These are phyloP conservation scores for Plasmodium knowlesi DNA, from an alignment of 169 alveolate genomes.

Conservation along the genomic window DNA sequence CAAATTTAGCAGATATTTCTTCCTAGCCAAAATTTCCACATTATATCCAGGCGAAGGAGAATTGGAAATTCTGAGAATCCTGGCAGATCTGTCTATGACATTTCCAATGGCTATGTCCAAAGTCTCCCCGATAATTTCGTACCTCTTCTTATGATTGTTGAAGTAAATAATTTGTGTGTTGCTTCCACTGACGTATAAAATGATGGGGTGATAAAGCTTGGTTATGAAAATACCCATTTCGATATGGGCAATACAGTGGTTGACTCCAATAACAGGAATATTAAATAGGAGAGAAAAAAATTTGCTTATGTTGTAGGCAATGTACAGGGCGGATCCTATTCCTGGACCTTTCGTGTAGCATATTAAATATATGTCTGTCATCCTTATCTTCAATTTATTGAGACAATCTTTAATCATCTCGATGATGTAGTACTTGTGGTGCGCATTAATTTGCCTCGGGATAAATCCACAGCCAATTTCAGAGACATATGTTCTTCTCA, in stretches of 20 bases:
- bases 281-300: conserved; percentile 93
- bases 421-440: conserved; percentile 94
- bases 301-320: conserved; percentile 97
- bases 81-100: conserved; percentile 97
- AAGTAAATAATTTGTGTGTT: conserved; percentile 96
- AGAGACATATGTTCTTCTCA: conserved; percentile 95
- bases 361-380: conserved; percentile 89
- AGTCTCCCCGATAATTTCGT: conserved; percentile 98
- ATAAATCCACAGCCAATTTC: conserved; percentile 99
- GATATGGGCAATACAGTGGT: conserved; percentile 99
- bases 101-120: conserved; percentile 99
- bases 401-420: conserved; percentile 92
- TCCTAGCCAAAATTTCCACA: conserved; percentile 96
- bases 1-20: conserved; percentile 76
- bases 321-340: conserved; percentile 97
- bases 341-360: conserved; percentile 99
- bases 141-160: conserved; percentile 86
- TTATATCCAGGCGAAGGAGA: conserved; percentile 99
- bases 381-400: conserved; percentile 88
- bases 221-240: conserved; percentile 99
- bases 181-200: conserved; percentile 98
- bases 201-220: conserved; percentile 93
- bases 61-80: conserved; percentile 95
- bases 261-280: conserved; percentile 97
- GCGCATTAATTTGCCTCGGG: conserved; percentile 97